Conservation (phyloP, 352 stramenopile species). For the Globisporangium viniferum region DNA sequence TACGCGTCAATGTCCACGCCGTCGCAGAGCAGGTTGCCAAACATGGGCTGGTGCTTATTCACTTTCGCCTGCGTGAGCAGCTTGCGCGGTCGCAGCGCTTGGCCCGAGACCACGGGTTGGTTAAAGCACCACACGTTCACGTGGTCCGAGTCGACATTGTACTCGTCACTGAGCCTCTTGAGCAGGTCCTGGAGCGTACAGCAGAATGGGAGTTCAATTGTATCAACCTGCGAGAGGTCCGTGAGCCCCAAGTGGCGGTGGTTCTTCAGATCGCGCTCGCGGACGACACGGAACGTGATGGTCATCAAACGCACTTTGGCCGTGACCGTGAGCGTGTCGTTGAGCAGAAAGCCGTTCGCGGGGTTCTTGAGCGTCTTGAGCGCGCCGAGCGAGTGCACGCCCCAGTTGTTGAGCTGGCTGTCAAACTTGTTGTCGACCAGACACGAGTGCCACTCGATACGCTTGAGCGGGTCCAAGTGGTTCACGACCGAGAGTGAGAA, state of each 20-base stretch:
- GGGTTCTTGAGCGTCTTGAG: conserved; percentile 54
- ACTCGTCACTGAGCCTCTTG: conserved; percentile 27
- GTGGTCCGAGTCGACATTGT: conserved; percentile 24
- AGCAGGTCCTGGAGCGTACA: conserved; percentile 58
- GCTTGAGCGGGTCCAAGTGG: conserved; percentile 32
- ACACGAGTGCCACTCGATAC: conserved; percentile 80
- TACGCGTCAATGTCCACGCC: conserved; percentile 84
- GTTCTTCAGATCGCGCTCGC: conserved; percentile 43
- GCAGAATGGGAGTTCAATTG: conserved; percentile 69
- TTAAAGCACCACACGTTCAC: conserved; percentile 76
- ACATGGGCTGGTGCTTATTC: conserved; percentile 47
- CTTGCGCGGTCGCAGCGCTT: conserved; percentile 70
- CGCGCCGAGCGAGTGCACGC: conserved; percentile 69
- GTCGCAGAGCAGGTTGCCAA: conserved; percentile 67
- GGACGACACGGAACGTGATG: conserved; percentile 76
- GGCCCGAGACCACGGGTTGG: conserved; percentile 65
- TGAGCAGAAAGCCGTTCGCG: conserved; percentile 44
- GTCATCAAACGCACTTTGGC: conserved; percentile 73
- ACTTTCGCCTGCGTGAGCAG: conserved; percentile 45
- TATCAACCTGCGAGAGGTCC: conserved; percentile 39
- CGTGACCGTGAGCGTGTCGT: conserved; percentile 55
- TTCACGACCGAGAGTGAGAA: conserved; percentile 74
- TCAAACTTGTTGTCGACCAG: conserved; percentile 84
- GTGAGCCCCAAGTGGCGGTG: conserved; percentile 59
- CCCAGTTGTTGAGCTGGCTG: conserved; percentile 73